Conservation (phyloP, 2,329 filamentous ascomycete genomes). For the Xylaria sp. region DNA sequence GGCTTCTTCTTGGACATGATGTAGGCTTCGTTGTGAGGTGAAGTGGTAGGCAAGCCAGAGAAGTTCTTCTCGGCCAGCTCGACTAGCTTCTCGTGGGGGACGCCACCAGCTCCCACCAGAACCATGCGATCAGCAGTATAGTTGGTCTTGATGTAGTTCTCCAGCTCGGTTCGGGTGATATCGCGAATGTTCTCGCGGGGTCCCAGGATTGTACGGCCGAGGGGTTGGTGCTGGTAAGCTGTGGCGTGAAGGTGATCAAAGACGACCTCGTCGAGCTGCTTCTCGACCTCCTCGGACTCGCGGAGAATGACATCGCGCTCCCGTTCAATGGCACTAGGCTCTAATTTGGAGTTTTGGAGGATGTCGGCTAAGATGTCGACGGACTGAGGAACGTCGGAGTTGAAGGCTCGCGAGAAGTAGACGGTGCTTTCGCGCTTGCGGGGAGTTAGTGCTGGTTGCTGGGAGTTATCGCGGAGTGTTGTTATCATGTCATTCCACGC, state of each 20-base stretch:
- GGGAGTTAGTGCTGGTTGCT: conserved; percentile 30
- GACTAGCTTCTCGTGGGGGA: conserved; percentile 94
- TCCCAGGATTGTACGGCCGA: conserved; percentile 97
- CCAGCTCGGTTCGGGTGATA: conserved; percentile 90
- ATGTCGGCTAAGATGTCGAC: conserved; percentile 99
- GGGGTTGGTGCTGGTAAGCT: conserved; percentile 94
- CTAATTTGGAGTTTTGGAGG: conserved; percentile 98
- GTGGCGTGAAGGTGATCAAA: conserved; percentile 99
- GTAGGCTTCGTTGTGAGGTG: conserved; percentile 79
- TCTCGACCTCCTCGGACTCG: conserved; percentile 99
- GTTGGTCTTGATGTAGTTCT: conserved; percentile 99
- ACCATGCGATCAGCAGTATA: conserved; percentile 99
- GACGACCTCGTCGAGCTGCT: conserved; percentile 99
- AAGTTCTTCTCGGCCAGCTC: conserved; percentile 98
- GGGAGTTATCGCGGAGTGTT: neutral
- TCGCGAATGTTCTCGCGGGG: conserved; percentile 98
- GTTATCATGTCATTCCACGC: conserved; percentile 55
- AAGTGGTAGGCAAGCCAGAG: conserved; percentile 77
- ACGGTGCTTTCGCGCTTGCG: conserved; percentile 97
- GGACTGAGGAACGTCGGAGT: conserved; percentile 93
- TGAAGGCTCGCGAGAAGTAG: conserved; percentile 99
- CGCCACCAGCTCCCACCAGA: conserved; percentile 91
- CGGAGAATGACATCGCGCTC: conserved; percentile 98
- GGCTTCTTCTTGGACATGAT: conserved; percentile 86
- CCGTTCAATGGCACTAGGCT: conserved; percentile 90